Conservation (phyloP, 2,329 filamentous ascomycete genomes). For the Diaporthe amygdali region DNA sequence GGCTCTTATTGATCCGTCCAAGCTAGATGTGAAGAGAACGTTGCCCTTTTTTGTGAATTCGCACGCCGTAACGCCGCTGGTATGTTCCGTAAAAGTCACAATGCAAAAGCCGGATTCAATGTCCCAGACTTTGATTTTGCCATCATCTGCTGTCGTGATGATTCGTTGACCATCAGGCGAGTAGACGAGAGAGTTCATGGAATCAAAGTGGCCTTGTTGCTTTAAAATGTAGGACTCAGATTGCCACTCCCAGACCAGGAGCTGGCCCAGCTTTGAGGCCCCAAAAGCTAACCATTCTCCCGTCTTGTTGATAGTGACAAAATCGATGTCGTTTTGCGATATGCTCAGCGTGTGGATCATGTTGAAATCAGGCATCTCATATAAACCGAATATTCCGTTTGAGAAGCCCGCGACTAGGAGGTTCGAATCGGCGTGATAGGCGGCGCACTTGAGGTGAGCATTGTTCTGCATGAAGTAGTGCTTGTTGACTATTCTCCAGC, state of each 20-base stretch:
- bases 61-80: constrained; percentile 90
- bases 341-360: constrained; percentile 93
- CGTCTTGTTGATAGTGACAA: constrained; percentile 89
- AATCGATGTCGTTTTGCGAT: constrained; percentile 95
- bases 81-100: constrained; percentile 97
- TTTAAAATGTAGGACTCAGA: constrained; percentile 99
- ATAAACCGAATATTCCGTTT: constrained; percentile 90
- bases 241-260: constrained; percentile 99
- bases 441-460: constrained; percentile 86
- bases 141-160: constrained; percentile 93
- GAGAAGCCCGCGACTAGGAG: constrained; percentile 97
- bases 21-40: constrained; percentile 91
- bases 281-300: constrained; percentile 98
- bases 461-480: constrained; percentile 95
- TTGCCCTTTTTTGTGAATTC: constrained; percentile 96
- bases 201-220: constrained; percentile 96
- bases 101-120: constrained; percentile 96
- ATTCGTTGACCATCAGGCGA: constrained; percentile 93
- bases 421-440: constrained; percentile 84
- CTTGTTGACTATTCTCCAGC: constrained; percentile 89
- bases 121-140: constrained; percentile 99
- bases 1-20: constrained; percentile 92
- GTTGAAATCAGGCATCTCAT: constrained; percentile 95
- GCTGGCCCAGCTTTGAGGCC: constrained; percentile 90
- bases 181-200: constrained; percentile 91